Base-by-base conservation (phyloP, 2,329 filamentous ascomycete species). In the Pseudopyrenochaeta lycopersici region DNA sequence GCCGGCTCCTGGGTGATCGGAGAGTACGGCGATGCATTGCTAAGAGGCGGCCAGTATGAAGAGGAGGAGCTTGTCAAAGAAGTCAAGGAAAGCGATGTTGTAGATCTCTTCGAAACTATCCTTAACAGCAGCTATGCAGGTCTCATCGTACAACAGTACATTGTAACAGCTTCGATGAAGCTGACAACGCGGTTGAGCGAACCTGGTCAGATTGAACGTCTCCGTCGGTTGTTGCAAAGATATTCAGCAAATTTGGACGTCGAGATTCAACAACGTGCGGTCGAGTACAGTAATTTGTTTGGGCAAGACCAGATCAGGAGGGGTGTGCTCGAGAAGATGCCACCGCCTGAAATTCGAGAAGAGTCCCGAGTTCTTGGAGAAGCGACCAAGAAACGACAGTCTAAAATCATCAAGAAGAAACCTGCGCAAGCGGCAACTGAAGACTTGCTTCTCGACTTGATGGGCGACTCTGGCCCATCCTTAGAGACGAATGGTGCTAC, bases 1-100 rank as follows among this genome's bases (percentile, higher is more conserved):
- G 92, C 94, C 44, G 95, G 91, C 32, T 90, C 95, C 6, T 99
- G 95, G 95, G 96, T 95, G 48, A 97, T 99, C 74, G 95, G 96
- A 71, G 95, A 99, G 78, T 99, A 93, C 71, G 94, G 92, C 11
- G 95, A 99, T 76, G 86, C 90, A 17, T 82, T 99, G n/a, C 82
- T 99, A 31, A 86, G 86, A 55, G 93, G 93, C 31, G 93, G 93
- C 1, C 90, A 95, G 67, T 97, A 96, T 64, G 94, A 98, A 75
- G 93, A 97, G 72, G 92, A 96, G 74, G 94, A 97, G 68, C 81
- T 96, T 27, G 92, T 96, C 11, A 83, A 85, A 67, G 84, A 88
- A 67, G 90, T 99, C 56, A 91, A 90, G 72, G 91, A 98, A 76
- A 88, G 87, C 66, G 95, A 99, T 70, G 84, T 99, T 55, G 86